These are phyloP conservation scores for Hymenoscyphus linearis DNA, from an alignment of 2,329 filamentous ascomycete species.

Conservation along the genomic window DNA sequence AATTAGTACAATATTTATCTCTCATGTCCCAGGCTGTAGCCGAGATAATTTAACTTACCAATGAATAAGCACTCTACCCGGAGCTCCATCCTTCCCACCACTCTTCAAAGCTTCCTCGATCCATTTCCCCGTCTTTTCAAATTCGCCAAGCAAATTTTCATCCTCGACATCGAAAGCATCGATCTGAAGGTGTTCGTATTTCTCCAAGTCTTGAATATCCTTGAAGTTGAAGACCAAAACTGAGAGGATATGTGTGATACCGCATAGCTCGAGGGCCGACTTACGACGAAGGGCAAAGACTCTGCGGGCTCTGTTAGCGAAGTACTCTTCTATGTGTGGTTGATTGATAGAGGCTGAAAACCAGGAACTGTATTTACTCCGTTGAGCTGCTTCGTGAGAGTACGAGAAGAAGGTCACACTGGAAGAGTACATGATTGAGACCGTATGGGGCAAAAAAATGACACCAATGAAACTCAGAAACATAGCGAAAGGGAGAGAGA, in stretches of 20 bases:
- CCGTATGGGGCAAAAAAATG: background rate
- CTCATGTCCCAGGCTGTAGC: background rate
- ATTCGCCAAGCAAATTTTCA: conserved; percentile 76
- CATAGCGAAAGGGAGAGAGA: background rate
- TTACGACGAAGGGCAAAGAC: conserved; percentile 73
- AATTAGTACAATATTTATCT: background rate
- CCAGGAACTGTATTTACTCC: background rate
- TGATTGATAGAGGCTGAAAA: background rate
- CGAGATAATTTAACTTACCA: conserved; percentile 48
- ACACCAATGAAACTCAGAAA: background rate
- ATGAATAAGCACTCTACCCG: conserved; percentile 61
- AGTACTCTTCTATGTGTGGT: background rate
- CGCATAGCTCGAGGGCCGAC: conserved; percentile 61
- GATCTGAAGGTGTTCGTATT: conserved; percentile 69
- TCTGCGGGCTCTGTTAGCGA: conserved; percentile 40
- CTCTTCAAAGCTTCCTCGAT: conserved; percentile 69
- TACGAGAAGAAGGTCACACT: too few relatives aligned
- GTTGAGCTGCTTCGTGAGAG: background rate
- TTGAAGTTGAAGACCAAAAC: conserved; percentile 61
- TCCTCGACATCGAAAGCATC: conserved; percentile 90
- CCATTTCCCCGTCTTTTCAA: conserved; percentile 73
- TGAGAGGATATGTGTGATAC: conserved; percentile 88
- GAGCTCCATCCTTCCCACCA: conserved; percentile 44
- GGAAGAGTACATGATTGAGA: background rate
- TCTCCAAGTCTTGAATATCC: conserved; percentile 50